These are phyloP conservation scores for Spiromastix sp. DNA, from an alignment of 2,329 filamentous ascomycete species.

Conservation along the genomic window DNA sequence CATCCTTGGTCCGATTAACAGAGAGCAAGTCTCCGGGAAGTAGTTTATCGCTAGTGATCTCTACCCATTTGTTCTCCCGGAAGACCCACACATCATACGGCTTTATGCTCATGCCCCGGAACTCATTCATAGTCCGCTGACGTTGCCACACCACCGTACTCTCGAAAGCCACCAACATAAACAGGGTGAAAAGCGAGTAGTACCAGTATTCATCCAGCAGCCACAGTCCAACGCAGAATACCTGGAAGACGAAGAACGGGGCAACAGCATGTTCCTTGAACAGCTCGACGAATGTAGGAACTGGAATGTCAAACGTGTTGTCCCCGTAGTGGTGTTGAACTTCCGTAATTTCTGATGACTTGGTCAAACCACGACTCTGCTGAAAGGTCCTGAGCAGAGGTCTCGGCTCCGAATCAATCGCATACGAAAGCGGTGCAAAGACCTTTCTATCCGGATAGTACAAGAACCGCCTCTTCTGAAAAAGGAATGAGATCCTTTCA, in stretches of 20 bases:
- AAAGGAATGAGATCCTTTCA: conserved; percentile 75
- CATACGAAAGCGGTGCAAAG: conserved; percentile 77
- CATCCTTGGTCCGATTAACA: conserved; percentile 87
- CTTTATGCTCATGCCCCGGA: conserved; percentile 99
- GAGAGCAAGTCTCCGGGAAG: conserved; percentile 90
- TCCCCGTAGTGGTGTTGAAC: conserved; percentile 88
- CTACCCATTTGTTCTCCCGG: conserved; percentile 75
- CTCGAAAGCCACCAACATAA: conserved; percentile 97
- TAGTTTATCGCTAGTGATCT: conserved; percentile 81
- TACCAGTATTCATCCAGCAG: conserved; percentile 99
- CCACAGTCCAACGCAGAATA: conserved; percentile 98
- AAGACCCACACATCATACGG: conserved; percentile 92
- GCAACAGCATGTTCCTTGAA: conserved; percentile 98
- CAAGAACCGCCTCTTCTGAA: conserved; percentile 95
- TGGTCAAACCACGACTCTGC: conserved; percentile 62
- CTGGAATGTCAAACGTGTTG: conserved; percentile 95
- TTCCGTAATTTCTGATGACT: conserved; percentile 63
- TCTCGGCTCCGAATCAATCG: conserved; percentile 76
- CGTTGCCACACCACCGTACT: conserved; percentile 99
- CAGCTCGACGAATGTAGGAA: conserved; percentile 87
- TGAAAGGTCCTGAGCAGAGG: conserved; percentile 71
- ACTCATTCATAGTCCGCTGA: conserved; percentile 89
- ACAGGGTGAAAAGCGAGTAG: conserved; percentile 95
- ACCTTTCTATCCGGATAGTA: conserved; percentile 60
- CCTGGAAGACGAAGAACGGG: conserved; percentile 97